phyloP scores from a whole-genome alignment of 805 yeast species.

The Jamesozyma gamospora region DNA sequence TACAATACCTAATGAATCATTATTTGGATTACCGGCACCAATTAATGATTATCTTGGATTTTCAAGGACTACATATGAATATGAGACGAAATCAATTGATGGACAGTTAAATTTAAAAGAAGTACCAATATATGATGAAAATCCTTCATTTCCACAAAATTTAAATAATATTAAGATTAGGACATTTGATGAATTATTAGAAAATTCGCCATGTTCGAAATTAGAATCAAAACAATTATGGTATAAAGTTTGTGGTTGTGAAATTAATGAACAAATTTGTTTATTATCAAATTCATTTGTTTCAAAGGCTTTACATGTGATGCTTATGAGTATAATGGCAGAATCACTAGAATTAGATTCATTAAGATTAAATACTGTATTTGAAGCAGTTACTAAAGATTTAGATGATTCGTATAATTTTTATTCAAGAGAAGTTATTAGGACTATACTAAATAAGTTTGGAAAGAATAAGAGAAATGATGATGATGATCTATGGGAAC shows the following conservation, averaged over 20 bases:
- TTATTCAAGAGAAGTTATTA: slow-evolving; percentile 35
- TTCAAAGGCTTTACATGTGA: slow-evolving; percentile 28
- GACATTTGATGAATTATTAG: slow-evolving; percentile 30
- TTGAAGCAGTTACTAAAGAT: slow-evolving; percentile 21
- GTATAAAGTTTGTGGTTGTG: slow-evolving; percentile 47
- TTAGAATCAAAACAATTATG: slow-evolving; percentile 44
- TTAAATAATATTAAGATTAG: slow-evolving; percentile 6
- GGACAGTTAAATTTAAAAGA: slow-evolving; percentile 28
- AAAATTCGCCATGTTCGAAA: slow-evolving; percentile 44
- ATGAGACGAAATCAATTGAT: slow-evolving; percentile 29
- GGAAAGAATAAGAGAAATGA: slow-evolving; percentile 5
- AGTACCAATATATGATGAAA: slow-evolving; percentile 34
- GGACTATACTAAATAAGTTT: slow-evolving; percentile 44
- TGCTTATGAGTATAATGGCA: slow-evolving; percentile 33
- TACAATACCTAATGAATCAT: slow-evolving; percentile 11
- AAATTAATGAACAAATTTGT: slow-evolving; percentile 36
- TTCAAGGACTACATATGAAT: slow-evolving; percentile 23
- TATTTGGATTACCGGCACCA: slow-evolving; percentile 30
- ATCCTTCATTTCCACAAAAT: slow-evolving; percentile 7
- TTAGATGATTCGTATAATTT: slow-evolving; percentile 21
- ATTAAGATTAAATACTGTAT: slow-evolving; percentile 25
- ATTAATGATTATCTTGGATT: slow-evolving; percentile 25
- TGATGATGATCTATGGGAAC: slow-evolving; percentile 22
- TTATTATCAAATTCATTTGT: slow-evolving; percentile 29
- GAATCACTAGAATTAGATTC: slow-evolving; percentile 24